Base-by-base conservation (phyloP, 2,329 filamentous ascomycete genomes). In the Davidsoniella neocaledoniae region DNA sequence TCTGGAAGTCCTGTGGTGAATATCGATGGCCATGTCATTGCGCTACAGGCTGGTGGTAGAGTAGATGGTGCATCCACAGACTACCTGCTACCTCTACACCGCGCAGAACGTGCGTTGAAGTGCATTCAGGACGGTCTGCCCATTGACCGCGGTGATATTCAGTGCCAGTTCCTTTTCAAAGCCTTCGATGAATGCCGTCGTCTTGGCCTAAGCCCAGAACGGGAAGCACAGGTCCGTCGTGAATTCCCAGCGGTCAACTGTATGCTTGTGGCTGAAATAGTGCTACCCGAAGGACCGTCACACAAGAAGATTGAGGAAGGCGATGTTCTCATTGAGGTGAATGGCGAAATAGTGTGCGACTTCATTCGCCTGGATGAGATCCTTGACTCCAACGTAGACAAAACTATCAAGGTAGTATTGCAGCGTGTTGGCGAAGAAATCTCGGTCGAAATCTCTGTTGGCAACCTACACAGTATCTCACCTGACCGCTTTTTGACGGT, bases 1-100 rank as follows among this genome's bases (percentile, higher is more conserved):
- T 98, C 91, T n/a, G 91, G 91, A 55, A 94, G 85, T 78, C 91
- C 91, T 0, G 91, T 98, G 1, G 88, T 98, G 54, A 94, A 95
- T 65, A 83, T 94, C 54, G 86, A 94, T 63, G 91, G 91, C 9
- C 83, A 80, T 61, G 91, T 88, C 4, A 81, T 98, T 50, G 91
- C 91, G 38, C 68, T 98, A 42, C 91, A 98, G 66, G 91, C 91
- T 43, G 91, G 93, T 54, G 91, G 91, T 42, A 77, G 91, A 64
- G 84, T 86, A 26, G 91, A 98, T 61, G 90, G 90, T 53, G 91
- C 91, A 42, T 90, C 93, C 10, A 98, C 91, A 17, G 91, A 98
- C 63, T 98, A 98, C 64, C 96, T 98, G 65, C 70, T 98, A 4
- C 91, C 91, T 1, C 72, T 98, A 12, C 90, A 98, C 62, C 81